Evolutionary conservation across 495 filamentous ascomycete species (phyloP).

Genomic region (Podospora conica): DNA sequence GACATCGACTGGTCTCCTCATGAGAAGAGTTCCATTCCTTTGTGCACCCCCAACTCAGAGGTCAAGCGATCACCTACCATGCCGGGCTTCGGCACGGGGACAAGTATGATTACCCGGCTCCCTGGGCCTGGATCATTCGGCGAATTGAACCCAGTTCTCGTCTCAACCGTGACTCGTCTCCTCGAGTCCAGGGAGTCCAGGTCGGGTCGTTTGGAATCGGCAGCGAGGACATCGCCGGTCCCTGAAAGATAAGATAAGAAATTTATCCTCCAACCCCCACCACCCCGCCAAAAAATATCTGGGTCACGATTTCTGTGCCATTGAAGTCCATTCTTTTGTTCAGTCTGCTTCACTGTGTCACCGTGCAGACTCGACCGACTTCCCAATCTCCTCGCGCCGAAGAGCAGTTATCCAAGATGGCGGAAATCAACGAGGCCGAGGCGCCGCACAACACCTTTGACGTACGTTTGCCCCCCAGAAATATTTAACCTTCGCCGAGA

Average conservation of each 20-base stretch:
- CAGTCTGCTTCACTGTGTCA: neutral
- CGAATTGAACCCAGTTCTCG: neutral
- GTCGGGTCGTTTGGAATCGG: neutral
- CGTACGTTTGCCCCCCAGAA: conserved; percentile 5
- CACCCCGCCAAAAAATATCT: neutral
- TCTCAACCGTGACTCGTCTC: neutral
- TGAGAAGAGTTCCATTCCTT: neutral
- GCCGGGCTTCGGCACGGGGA: neutral
- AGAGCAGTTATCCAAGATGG: conserved; percentile 6
- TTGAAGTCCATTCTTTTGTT: neutral
- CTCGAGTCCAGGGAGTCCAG: no score
- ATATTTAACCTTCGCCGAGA: neutral
- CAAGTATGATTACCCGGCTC: neutral
- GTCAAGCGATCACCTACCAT: neutral
- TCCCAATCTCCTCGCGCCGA: neutral
- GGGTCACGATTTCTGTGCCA: neutral
- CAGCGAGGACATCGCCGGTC: neutral
- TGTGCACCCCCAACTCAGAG: neutral
- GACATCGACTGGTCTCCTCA: neutral
- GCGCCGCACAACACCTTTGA: conserved; percentile 15
- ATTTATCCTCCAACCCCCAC: neutral
- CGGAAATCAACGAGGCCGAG: conserved; percentile 10
- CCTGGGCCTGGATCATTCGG: neutral
- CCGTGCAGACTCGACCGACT: neutral
- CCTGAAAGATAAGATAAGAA: neutral